Percentiles rank a stretch among this genome's conserved stretches.
Evolutionary conservation across 2,329 filamentous ascomycete genomes (phyloP).

Genomic region (Trichoderma atrobrunneum): DNA sequence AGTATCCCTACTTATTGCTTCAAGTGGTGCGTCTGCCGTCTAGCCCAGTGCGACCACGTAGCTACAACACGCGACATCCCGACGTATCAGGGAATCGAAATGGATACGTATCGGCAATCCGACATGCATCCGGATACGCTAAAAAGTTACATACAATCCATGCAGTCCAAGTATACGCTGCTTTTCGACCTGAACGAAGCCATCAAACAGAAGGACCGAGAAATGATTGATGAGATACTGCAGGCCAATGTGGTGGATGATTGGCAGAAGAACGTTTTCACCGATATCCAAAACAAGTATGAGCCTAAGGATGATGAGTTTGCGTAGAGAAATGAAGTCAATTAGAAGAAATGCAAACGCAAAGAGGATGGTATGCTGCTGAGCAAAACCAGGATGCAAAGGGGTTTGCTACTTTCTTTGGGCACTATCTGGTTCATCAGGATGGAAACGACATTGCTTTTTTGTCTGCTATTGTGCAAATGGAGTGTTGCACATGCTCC

Average conservation of each 20-base stretch:
- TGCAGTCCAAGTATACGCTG: slow-evolving; percentile 65
- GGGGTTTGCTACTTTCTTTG: not conserved
- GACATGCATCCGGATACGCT: no score
- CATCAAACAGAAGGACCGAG: slow-evolving; percentile 74
- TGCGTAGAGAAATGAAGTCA: slow-evolving; percentile 29
- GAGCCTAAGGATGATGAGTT: slow-evolving; percentile 53
- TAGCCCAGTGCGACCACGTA: slow-evolving; percentile 71
- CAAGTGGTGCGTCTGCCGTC: slow-evolving; percentile 88
- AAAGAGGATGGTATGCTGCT: not conserved
- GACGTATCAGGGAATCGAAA: slow-evolving; percentile 76
- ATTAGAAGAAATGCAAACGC: not conserved
- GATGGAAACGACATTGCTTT: not conserved
- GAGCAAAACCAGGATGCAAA: not conserved
- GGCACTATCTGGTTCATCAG: slow-evolving; percentile 6
- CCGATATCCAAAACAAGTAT: slow-evolving; percentile 36
- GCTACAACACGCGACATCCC: slow-evolving; percentile 76
- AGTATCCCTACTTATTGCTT: slow-evolving; percentile 94
- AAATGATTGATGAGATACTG: slow-evolving; percentile 79
- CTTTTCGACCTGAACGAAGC: slow-evolving; percentile 73
- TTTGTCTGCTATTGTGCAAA: not conserved
- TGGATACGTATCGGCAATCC: slow-evolving; percentile 37
- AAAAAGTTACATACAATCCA: no score
- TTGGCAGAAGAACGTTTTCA: slow-evolving; percentile 87
- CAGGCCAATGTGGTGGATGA: slow-evolving; percentile 66
- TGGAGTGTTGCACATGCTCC: not conserved